Evolutionary conservation across 495 filamentous ascomycete genomes (phyloP), one percentile per base, ranked within the genome.

Genomic region (Parathielavia hyrcaniae): DNA sequence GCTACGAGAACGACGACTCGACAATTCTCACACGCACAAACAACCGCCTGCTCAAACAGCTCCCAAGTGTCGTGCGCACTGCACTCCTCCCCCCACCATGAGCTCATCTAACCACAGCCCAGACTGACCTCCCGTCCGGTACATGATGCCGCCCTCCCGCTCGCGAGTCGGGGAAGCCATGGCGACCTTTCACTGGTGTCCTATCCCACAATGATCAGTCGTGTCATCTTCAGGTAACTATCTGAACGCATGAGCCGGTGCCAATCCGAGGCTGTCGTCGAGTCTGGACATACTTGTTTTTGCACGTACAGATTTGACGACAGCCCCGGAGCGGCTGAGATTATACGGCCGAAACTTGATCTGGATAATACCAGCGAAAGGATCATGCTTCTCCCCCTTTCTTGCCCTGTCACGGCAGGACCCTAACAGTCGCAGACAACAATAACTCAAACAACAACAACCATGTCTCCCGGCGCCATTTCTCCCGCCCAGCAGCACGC

Each of bases 281-380:
- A 2, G 13, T 6, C 5, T 23, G 5, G 30, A 38, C 53, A 43
- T 34, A 8, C 44, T 7, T 12, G 19, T 52, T 13, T 35, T 11
- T 20, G 47, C 36, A 40, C 9, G 5, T 16, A 5, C 20, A 34
- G 22, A 16, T 32, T 20, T 38, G 35, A 46, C 20, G 47, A 55
- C 41, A 55, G 53, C 53, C 1, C 55, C 35, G 77, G 78, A 6
- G 80, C 80, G 75, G 78, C 89, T 93, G 90, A 95, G 87, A 95
- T 86, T 81, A 93, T 86, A 95, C 90, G 89, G 90, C 85, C 75
- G 66, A 71, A 91, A 95, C 89, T 92, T 93, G 89, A 95, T 92
- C 89, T 89, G 88, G 89, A 90, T 91, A 95, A 93, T 92, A 86
- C 89, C 88, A 90, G 90, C 90, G 89, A 88, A 90, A 93, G 88